These are phyloP conservation scores for Arthrobotrys musiformis DNA, from an alignment of 2,329 filamentous ascomycete genomes.

Conservation along the genomic window DNA sequence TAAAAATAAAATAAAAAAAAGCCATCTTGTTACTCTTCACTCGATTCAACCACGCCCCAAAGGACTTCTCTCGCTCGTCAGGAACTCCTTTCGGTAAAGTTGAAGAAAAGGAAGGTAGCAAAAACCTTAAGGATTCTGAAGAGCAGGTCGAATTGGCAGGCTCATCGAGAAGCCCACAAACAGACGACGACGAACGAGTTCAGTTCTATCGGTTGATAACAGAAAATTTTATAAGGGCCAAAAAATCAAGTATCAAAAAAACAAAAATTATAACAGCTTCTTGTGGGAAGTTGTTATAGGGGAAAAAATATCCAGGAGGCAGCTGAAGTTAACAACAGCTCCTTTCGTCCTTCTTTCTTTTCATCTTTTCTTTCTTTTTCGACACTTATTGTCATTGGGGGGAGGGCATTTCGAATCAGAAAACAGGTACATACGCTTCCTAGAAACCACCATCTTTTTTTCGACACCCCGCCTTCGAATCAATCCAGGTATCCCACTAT, in stretches of 20 bases:
- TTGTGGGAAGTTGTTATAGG: conserved; percentile 10
- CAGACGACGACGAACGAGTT: conserved; percentile 38
- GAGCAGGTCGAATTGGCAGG: conserved; percentile 52
- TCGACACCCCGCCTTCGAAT: conserved; percentile 34
- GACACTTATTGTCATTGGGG: conserved; percentile 16
- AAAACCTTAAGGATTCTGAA: conserved; percentile 54
- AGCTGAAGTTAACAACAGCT: neutral
- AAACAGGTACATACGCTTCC: conserved; percentile 29
- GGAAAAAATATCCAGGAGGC: conserved; percentile 13
- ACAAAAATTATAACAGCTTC: conserved; percentile 8
- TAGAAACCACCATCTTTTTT: conserved; percentile 15
- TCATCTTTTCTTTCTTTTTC: conserved; percentile 24
- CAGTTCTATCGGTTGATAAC: conserved; percentile 25
- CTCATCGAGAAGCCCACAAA: conserved; percentile 47
- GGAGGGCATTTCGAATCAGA: neutral
- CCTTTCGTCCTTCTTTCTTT: conserved; percentile 6
- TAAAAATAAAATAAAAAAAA: conserved; percentile 26
- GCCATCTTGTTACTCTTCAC: conserved; percentile 9
- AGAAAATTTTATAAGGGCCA: conserved; percentile 5
- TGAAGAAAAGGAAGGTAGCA: conserved; percentile 55
- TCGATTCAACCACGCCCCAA: conserved; percentile 29
- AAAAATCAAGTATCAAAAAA: conserved; percentile 21
- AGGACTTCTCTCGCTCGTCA: conserved; percentile 20
- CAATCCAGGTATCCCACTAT: conserved; percentile 32
- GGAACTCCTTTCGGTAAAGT: conserved; percentile 55